Conservation (phyloP, 208 protist species). For the Wallacemonas rigidus region DNA sequence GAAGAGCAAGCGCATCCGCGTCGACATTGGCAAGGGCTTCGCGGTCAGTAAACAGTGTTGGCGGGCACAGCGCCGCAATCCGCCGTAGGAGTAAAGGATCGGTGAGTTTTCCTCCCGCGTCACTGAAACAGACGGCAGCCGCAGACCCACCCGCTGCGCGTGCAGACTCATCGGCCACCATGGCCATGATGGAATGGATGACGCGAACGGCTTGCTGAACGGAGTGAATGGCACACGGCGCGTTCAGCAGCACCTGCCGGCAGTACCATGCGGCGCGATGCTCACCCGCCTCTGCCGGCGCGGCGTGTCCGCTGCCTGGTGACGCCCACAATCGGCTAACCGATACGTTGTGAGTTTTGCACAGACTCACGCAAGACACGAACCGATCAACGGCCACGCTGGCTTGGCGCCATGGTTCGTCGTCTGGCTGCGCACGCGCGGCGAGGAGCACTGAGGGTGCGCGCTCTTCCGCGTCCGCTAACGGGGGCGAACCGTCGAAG, state of each 20-base stretch:
- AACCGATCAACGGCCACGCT: conserved; percentile 35
- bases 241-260: neutral
- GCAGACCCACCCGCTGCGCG: neutral
- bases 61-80: conserved; percentile 38
- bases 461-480: neutral
- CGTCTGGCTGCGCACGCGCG: neutral
- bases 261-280: neutral
- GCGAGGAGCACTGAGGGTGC: neutral
- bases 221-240: conserved; percentile 6
- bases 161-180: neutral
- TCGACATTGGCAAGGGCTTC: conserved; percentile 66
- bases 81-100: conserved; percentile 27
- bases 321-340: neutral
- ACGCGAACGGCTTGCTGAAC: conserved; percentile 42
- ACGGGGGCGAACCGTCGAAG: neutral
- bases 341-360: conserved; percentile 62
- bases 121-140: conserved; percentile 24
- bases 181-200: conserved; percentile 37
- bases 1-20: conserved; percentile 51
- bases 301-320: neutral
- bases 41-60: conserved; percentile 35
- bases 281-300: neutral
- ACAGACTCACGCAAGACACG: conserved; percentile 66
- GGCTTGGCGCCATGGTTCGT: neutral
- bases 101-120: conserved; percentile 18